A percentile compares a stretch with the other conserved stretches of the same genome.
Conservation (phyloP, 371 early-diverging fungal genomes). For the Thermomucor indicae-seudaticae region DNA sequence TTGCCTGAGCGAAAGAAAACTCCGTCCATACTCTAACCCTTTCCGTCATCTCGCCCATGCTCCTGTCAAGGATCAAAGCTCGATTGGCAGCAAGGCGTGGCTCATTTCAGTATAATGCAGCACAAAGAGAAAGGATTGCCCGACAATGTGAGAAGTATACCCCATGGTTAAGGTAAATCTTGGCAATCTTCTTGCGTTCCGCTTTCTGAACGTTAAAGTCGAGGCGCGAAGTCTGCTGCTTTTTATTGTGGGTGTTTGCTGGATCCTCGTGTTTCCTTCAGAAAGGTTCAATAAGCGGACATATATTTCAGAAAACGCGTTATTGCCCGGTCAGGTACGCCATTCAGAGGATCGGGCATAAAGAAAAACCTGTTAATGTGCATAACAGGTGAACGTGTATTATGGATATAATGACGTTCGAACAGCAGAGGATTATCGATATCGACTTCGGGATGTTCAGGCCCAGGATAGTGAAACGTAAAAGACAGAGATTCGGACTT, state of each 20-base stretch:
- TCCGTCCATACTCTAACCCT: background rate
- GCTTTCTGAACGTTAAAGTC: background rate
- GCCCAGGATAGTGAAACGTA: conserved; percentile 23
- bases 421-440: conserved; percentile 48
- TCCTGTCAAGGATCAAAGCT: conserved; percentile 10
- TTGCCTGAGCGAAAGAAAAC: too few species aligned
- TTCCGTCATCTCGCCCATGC: conserved; percentile 4
- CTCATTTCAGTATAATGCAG: background rate
- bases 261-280: conserved; percentile 50
- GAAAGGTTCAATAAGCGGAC: conserved; percentile 53
- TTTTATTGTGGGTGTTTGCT: conserved; percentile 44
- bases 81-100: background rate
- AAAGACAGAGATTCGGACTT: background rate
- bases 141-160: conserved; percentile 9
- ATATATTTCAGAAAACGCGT: conserved; percentile 80
- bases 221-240: conserved; percentile 30
- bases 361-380: background rate
- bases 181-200: background rate
- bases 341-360: background rate
- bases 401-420: conserved; percentile 49
- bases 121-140: conserved; percentile 13
- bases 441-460: conserved; percentile 19
- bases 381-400: conserved; percentile 47
- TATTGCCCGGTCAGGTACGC: conserved; percentile 70
- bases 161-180: conserved; percentile 19